phyloP scores from a whole-genome alignment of 768 basidiomycete genomes.

The Lactarius tabidus region DNA sequence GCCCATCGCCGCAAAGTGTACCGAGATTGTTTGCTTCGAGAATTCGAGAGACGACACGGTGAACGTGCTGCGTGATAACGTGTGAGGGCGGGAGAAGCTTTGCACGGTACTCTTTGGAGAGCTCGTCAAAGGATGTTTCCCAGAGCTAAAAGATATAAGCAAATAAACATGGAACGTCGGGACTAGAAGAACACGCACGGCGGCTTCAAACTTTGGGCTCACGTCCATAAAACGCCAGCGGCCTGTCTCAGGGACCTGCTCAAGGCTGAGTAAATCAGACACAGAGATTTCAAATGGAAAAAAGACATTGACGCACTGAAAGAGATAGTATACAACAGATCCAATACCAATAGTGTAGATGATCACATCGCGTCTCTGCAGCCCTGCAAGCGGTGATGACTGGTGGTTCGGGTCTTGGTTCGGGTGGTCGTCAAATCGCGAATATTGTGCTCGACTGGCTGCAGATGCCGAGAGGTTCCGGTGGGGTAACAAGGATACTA shows the following conservation, averaged over 20 bases:
- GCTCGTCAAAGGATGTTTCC: slow-evolving; percentile 39
- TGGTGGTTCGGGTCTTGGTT: neutral
- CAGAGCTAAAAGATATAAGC: slow-evolving; percentile 37
- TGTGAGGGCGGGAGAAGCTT: slow-evolving; percentile 63
- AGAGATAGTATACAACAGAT: slow-evolving; percentile 30
- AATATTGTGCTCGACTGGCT: slow-evolving; percentile 18
- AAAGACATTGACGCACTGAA: slow-evolving; percentile 31
- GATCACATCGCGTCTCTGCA: slow-evolving; percentile 19
- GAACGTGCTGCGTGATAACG: slow-evolving; percentile 62
- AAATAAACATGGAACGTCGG: neutral
- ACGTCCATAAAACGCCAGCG: slow-evolving; percentile 88
- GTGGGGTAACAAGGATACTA: neutral
- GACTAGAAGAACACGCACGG: slow-evolving; percentile 35
- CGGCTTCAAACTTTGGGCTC: slow-evolving; percentile 51
- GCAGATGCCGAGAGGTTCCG: slow-evolving; percentile 3
- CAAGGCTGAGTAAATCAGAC: slow-evolving; percentile 48
- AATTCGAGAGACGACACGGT: slow-evolving; percentile 61
- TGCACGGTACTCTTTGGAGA: slow-evolving; percentile 48
- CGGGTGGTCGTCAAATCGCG: slow-evolving; percentile 20
- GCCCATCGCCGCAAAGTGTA: slow-evolving; percentile 38
- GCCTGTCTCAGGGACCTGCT: slow-evolving; percentile 82
- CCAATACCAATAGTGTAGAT: slow-evolving; percentile 23
- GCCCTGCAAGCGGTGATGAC: neutral
- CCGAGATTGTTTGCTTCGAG: slow-evolving; percentile 73
- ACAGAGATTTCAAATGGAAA: neutral